Evolutionary conservation across 208 protist species (phyloP).

Genomic region (Crithidia acanthocephali): DNA sequence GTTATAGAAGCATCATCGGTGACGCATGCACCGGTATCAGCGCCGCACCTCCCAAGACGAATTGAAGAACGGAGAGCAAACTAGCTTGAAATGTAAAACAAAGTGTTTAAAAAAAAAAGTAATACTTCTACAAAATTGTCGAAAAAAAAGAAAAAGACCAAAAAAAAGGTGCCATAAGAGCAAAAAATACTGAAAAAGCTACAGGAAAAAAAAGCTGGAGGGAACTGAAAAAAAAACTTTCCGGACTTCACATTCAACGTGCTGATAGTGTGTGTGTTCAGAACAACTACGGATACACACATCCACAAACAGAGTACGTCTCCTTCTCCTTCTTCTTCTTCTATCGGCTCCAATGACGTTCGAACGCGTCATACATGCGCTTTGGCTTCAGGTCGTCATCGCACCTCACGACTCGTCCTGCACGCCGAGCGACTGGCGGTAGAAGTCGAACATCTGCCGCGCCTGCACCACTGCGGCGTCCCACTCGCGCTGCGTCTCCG

Average conservation of each 20-base stretch:
- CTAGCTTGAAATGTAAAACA: too few relatives aligned
- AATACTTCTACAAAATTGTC: too few relatives aligned
- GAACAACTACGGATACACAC: not conserved
- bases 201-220: not conserved
- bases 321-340: not conserved
- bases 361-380: too few relatives aligned
- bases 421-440: conserved; percentile 23
- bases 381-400: too few relatives aligned
- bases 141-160: conserved; percentile 13
- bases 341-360: not conserved
- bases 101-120: too few relatives aligned
- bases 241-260: too few relatives aligned
- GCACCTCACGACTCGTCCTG: not conserved
- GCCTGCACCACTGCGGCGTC: conserved; percentile 48
- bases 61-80: too few relatives aligned
- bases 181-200: conserved; percentile 3
- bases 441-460: conserved; percentile 62
- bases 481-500: conserved; percentile 45
- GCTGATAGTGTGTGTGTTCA: too few relatives aligned
- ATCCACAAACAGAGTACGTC: not conserved
- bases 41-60: too few relatives aligned
- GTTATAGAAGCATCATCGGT: too few relatives aligned
- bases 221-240: conserved; percentile 12
- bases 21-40: too few relatives aligned
- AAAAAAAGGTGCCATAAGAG: not conserved